Evolutionary conservation across 1,284 basidiomycete species (phyloP), one percentile per base, ranked within the genome.

Genomic region (Cryptococcus sp.): DNA sequence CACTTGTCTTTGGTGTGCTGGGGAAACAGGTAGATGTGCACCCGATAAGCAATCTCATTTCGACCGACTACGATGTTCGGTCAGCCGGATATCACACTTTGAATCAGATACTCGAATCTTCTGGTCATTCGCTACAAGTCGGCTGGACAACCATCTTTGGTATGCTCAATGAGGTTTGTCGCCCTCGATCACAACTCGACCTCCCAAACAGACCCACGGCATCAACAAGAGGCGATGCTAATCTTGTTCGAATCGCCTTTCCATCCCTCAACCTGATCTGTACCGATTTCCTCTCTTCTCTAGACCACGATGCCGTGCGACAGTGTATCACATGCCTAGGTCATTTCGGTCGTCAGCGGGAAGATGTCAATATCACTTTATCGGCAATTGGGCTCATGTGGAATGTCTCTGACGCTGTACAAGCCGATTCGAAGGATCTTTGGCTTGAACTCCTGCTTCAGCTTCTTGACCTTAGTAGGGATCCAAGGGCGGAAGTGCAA

Each of bases 121-220:
- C 89, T 0, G 93, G 90, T 0, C 92, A 98, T 73, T 89, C 88
- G 0, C 80, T 98, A 1, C 80, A 90, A 7, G 82, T 87, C 10
- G 93, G 93, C 0, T 98, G 94, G 94, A 85, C 89, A 54, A 86
- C 81, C 0, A 91, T 98, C 61, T 97, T 98, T 69, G 83, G 85
- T 55, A 91, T 96, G 82, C 79, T 97, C 32, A 82, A 85, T 52
- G 85, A 87, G 63, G 84, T 93, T 28, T 91, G 90, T 74, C 79
- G 57, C 43, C 5, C 16, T 7, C 14, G 18, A n/a, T 16, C 36
- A 5, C 14, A 39, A 19, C 14, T 19, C 16, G 36, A 39, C 14
- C 16, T 14, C 5, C 23, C 46, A 14, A 31, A 28, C 2, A 23
- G 23, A 10, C 14, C 44, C 7, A 10, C 39, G 3, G 10, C 40